Conservation (phyloP, 768 basidiomycete species). For the Crucibulum laeve region DNA sequence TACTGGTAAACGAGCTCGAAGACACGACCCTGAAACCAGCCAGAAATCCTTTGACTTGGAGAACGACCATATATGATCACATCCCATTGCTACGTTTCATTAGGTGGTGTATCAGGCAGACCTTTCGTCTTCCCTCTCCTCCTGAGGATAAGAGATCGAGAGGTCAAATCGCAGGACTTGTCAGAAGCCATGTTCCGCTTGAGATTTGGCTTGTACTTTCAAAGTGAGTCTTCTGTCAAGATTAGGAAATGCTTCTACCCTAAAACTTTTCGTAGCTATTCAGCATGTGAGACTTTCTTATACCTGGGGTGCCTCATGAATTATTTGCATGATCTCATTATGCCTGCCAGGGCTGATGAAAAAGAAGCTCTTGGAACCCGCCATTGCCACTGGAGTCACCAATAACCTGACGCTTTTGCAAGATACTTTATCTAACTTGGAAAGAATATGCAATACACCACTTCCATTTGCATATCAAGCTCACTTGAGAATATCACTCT, state of each 20-base stretch:
- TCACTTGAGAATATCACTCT: conserved; percentile 57
- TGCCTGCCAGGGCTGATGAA: conserved; percentile 10
- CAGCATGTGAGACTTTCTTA: background rate
- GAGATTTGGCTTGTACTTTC: conserved; percentile 45
- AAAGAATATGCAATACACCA: conserved; percentile 53
- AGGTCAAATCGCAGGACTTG: conserved; percentile 17
- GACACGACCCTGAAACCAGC: conserved; percentile 43
- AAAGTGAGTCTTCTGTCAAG: conserved; percentile 16
- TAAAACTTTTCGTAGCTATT: background rate
- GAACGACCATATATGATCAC: conserved; percentile 37
- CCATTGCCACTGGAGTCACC: conserved; percentile 39
- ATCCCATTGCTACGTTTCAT: conserved; percentile 46
- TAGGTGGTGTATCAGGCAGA: conserved; percentile 28
- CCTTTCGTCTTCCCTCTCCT: conserved; percentile 11
- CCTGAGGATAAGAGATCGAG: conserved; percentile 1
- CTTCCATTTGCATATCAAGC: conserved; percentile 71
- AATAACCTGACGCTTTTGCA: conserved; percentile 39
- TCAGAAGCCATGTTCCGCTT: conserved; percentile 50
- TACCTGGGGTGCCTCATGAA: no score
- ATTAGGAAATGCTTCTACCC: conserved; percentile 2
- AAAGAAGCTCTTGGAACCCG: background rate
- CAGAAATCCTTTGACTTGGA: conserved; percentile 40
- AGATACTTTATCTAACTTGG: conserved; percentile 49
- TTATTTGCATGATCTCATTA: no score
- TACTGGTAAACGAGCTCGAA: conserved; percentile 23